These are phyloP conservation scores for Fonsecaea erecta DNA, from an alignment of 2,329 filamentous ascomycete species.

Conservation along the genomic window DNA sequence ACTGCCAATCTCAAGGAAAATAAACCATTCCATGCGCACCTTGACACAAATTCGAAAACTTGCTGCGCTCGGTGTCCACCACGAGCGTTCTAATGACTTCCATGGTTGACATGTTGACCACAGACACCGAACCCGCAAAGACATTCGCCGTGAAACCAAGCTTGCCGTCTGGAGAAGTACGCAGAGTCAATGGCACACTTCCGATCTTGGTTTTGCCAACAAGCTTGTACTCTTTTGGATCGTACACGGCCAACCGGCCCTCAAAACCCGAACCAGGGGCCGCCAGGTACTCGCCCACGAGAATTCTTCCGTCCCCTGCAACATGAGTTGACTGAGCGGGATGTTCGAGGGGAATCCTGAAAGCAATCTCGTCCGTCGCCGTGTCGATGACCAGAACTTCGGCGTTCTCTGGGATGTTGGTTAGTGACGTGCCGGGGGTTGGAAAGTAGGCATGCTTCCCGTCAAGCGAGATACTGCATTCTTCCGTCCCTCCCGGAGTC, in stretches of 20 bases:
- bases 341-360: not conserved
- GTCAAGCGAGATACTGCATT: slow-evolving; percentile 7
- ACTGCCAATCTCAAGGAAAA: not conserved
- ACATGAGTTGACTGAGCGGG: slow-evolving; percentile 2
- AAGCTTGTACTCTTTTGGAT: not conserved
- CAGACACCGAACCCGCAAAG: not conserved
- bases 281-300: slow-evolving; percentile 1
- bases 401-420: not conserved
- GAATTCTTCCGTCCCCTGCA: not conserved
- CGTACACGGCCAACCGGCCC: not conserved
- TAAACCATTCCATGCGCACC: slow-evolving; percentile 9
- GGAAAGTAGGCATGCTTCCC: slow-evolving; percentile 1
- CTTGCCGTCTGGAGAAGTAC: not conserved
- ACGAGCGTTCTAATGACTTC: not conserved
- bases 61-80: slow-evolving; percentile 5
- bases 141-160: slow-evolving; percentile 7
- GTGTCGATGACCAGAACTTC: slow-evolving; percentile 9
- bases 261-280: not conserved
- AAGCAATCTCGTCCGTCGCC: slow-evolving; percentile 2
- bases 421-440: not conserved
- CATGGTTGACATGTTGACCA: not conserved
- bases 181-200: slow-evolving; percentile 1
- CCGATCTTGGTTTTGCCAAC: not conserved
- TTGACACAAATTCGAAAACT: slow-evolving; percentile 2
- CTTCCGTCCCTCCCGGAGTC: not conserved